Conservation (phyloP, 768 basidiomycete genomes). For the Boletus vinaceobasis region DNA sequence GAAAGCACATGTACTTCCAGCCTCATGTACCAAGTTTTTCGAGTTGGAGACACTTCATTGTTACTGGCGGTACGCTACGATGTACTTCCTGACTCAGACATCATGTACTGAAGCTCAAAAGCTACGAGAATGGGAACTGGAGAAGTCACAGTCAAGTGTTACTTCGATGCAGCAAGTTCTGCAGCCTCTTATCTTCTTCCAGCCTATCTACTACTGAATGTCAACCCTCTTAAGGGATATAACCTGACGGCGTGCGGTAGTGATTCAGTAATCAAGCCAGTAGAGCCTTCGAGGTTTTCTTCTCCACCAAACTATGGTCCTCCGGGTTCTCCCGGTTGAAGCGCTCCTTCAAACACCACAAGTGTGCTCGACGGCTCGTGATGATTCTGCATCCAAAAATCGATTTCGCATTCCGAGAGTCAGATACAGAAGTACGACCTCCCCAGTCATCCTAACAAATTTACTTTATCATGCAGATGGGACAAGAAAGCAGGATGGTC, state of each 20-base stretch:
- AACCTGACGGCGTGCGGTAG: conserved; percentile 2
- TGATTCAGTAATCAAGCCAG: conserved; percentile 1
- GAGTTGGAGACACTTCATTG: neutral
- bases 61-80: too few species aligned
- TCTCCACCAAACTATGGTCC: conserved; percentile 6
- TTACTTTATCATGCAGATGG: neutral
- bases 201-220: too few species aligned
- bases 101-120: neutral
- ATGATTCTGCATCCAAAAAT: too few species aligned
- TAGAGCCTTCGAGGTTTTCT: conserved; percentile 1
- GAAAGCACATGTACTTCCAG: neutral
- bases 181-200: conserved; percentile 2
- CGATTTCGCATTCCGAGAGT: too few species aligned
- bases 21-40: neutral
- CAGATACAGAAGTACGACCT: conserved; percentile 36
- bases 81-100: too few species aligned
- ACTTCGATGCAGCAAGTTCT: neutral
- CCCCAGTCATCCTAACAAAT: neutral
- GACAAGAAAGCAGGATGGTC: conserved; percentile 1
- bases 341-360: conserved; percentile 46
- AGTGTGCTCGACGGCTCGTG: conserved; percentile 66
- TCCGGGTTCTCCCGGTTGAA: conserved; percentile 19
- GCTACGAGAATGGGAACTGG: neutral
- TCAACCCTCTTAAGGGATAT: too few species aligned
- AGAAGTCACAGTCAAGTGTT: too few species aligned